These are phyloP conservation scores for Vigna mungo DNA, from an alignment of 306 rosid species.

Conservation along the genomic window DNA sequence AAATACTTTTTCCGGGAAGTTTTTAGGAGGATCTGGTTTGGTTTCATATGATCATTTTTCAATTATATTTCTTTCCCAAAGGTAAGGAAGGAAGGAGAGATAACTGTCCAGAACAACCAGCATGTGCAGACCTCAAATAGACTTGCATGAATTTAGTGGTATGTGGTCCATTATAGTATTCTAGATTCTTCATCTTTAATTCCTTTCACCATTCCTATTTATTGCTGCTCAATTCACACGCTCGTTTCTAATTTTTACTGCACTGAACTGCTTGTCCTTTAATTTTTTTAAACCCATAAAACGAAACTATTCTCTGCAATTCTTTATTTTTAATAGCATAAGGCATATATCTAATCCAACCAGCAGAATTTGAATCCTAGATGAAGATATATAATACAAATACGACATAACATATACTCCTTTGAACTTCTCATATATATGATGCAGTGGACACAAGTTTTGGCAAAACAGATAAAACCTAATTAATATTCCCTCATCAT, in stretches of 20 bases:
- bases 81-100: not conserved
- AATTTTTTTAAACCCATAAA: too few relatives aligned
- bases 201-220: not conserved
- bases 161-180: not conserved
- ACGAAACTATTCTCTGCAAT: too few relatives aligned
- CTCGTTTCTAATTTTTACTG: too few relatives aligned
- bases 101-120: slow-evolving; percentile 18
- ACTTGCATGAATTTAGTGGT: not conserved
- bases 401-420: not conserved
- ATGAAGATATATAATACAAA: not conserved
- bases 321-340: too few relatives aligned
- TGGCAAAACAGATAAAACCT: not conserved
- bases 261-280: too few relatives aligned
- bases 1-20: too few relatives aligned
- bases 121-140: not conserved
- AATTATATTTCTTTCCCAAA: not conserved
- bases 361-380: not conserved
- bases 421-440: not conserved
- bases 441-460: not conserved
- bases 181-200: not conserved
- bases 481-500: slow-evolving; percentile 6
- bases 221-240: too few relatives aligned
- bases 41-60: too few relatives aligned
- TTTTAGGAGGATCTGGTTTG: too few relatives aligned
- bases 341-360: not conserved